Conservation (phyloP, 179 eudicot species). For the Beta lomatogona region DNA sequence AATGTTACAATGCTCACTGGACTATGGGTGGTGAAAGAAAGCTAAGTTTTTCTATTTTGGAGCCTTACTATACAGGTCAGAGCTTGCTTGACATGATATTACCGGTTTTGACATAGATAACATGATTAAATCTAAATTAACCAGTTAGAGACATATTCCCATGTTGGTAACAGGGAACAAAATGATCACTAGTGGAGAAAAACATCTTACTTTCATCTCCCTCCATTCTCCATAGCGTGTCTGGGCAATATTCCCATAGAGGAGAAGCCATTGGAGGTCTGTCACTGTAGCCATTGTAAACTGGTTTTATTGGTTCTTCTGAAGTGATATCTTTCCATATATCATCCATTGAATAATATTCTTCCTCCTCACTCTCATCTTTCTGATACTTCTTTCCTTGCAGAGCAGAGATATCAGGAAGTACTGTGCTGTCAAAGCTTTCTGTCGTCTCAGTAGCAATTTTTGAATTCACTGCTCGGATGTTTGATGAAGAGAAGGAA, state of each 20-base stretch:
- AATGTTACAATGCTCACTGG: slow-evolving; percentile 28
- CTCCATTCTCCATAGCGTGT: slow-evolving; percentile 52
- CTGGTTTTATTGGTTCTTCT: slow-evolving; percentile 52
- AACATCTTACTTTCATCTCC: slow-evolving; percentile 50
- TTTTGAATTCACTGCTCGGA: slow-evolving; percentile 37
- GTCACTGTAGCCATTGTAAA: slow-evolving; percentile 35
- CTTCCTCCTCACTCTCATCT: slow-evolving; percentile 29
- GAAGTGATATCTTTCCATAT: slow-evolving; percentile 85
- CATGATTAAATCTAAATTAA: slow-evolving; percentile 25
- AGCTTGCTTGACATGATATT: slow-evolving; percentile 24
- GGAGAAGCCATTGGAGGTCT: slow-evolving; percentile 55
- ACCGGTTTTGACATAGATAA: slow-evolving; percentile 29
- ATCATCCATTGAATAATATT: slow-evolving; percentile 72
- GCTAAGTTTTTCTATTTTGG: slow-evolving; percentile 29
- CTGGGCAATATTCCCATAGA: slow-evolving; percentile 65
- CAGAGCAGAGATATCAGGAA: slow-evolving; percentile 31
- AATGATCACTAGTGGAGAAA: slow-evolving; percentile 43
- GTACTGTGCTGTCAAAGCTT: slow-evolving; percentile 46
- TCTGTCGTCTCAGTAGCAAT: slow-evolving; percentile 32
- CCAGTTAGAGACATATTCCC: slow-evolving; percentile 33
- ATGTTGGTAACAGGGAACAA: slow-evolving; percentile 39
- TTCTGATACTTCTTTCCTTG: slow-evolving; percentile 32
- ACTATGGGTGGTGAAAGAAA: slow-evolving; percentile 29
- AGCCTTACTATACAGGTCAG: slow-evolving; percentile 32
- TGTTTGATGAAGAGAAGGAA: slow-evolving; percentile 47